Conservation (phyloP, 345 rosid genomes). For the Rhodomyrtus tomentosa region DNA sequence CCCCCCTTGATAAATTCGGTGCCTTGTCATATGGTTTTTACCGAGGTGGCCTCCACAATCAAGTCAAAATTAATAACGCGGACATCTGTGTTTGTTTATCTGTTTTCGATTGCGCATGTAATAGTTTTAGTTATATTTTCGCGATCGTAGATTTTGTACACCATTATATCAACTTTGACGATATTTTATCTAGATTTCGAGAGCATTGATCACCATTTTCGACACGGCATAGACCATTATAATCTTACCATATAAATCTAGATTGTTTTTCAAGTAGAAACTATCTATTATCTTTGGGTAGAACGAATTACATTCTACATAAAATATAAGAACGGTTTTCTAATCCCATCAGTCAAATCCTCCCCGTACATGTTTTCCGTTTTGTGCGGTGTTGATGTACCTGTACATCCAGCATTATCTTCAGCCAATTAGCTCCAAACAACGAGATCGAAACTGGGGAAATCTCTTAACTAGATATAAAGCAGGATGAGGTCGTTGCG, state of each 20-base stretch:
- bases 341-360: background rate
- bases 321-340: background rate
- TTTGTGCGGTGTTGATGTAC: no score
- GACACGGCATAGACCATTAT: fast-evolving
- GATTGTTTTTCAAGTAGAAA: background rate
- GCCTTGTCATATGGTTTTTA: background rate
- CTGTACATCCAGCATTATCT: no score
- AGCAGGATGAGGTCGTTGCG: background rate
- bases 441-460: background rate
- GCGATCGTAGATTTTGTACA: background rate
- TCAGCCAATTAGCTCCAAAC: background rate
- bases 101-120: background rate
- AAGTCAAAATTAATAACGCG: background rate
- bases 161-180: background rate
- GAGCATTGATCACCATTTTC: background rate
- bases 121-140: background rate
- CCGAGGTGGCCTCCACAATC: background rate
- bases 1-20: background rate
- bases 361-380: background rate
- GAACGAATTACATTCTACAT: background rate
- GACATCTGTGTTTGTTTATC: background rate
- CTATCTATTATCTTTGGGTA: background rate
- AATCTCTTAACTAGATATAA: background rate
- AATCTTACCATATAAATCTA: background rate
- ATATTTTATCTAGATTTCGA: background rate